Conservation (phyloP, 2,329 filamentous ascomycete genomes). For the Cercospora canescens region DNA sequence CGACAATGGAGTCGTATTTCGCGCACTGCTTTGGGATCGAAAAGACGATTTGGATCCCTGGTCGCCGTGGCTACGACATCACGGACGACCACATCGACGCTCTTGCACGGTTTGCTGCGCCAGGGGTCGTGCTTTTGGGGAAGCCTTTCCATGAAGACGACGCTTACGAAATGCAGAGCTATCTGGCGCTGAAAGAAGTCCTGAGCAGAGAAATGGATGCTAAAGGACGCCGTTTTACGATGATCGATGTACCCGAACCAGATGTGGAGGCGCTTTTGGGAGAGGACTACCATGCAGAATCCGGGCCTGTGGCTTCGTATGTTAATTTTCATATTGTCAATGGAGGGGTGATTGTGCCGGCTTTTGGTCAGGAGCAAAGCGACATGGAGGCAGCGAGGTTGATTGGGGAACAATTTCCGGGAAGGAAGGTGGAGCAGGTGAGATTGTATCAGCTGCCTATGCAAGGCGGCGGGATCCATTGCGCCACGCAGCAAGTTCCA, state of each 20-base stretch:
- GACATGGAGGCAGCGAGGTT: slow-evolving; percentile 14
- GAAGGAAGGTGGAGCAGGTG: slow-evolving; percentile 18
- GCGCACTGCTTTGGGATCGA: slow-evolving; percentile 15
- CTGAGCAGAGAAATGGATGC: slow-evolving; percentile 15
- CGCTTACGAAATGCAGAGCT: background rate
- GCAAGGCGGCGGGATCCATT: slow-evolving; percentile 22
- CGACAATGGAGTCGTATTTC: slow-evolving; percentile 15
- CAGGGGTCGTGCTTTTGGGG: slow-evolving; percentile 14
- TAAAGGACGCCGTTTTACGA: slow-evolving; percentile 9
- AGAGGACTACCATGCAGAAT: slow-evolving; percentile 11
- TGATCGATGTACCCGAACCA: slow-evolving; percentile 16
- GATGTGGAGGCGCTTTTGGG: slow-evolving; percentile 9
- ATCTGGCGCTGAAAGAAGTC: background rate
- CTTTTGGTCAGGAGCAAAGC: slow-evolving; percentile 18
- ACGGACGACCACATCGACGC: slow-evolving; percentile 24
- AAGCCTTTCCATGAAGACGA: slow-evolving; percentile 8
- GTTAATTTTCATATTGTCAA: slow-evolving; percentile 23
- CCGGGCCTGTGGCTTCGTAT: slow-evolving; percentile 15
- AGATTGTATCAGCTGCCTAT: slow-evolving; percentile 19
- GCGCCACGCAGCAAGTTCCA: slow-evolving; percentile 20
- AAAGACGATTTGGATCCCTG: slow-evolving; percentile 23
- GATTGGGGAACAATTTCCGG: slow-evolving; percentile 16
- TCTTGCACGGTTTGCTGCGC: slow-evolving; percentile 18
- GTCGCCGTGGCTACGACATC: slow-evolving; percentile 17
- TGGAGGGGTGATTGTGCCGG: slow-evolving; percentile 19